These are phyloP conservation scores for Pleurostoma richardsiae DNA, from an alignment of 2,329 filamentous ascomycete species.

Conservation along the genomic window DNA sequence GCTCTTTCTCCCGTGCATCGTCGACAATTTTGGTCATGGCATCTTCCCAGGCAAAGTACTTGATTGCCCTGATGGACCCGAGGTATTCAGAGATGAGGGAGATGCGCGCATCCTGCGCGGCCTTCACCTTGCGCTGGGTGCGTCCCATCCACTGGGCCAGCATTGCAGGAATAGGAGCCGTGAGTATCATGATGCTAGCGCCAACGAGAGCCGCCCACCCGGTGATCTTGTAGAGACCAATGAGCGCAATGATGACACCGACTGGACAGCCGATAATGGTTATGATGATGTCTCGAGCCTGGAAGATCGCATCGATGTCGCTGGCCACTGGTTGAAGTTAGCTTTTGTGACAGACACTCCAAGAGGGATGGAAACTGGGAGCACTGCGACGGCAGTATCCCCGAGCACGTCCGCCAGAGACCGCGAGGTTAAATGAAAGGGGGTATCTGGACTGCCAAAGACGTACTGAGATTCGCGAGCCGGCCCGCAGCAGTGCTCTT, in stretches of 20 bases:
- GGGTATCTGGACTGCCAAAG: too few relatives aligned
- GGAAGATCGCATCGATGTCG: conserved; percentile 50
- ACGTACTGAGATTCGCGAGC: conserved; percentile 31
- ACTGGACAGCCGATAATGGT: conserved; percentile 38
- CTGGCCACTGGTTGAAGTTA: conserved; percentile 16
- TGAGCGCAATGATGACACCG: conserved; percentile 39
- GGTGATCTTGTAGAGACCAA: conserved; percentile 49
- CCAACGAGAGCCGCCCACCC: conserved; percentile 52
- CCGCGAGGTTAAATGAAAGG: too few relatives aligned
- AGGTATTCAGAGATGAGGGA: conserved; percentile 55
- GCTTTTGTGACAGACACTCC: too few relatives aligned
- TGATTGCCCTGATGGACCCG: conserved; percentile 51
- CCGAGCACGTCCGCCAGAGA: too few relatives aligned
- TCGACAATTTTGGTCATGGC: conserved; percentile 46
- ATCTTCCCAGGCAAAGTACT: conserved; percentile 57
- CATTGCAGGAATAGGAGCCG: conserved; percentile 44
- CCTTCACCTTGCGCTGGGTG: conserved; percentile 46
- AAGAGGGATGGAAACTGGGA: too few relatives aligned
- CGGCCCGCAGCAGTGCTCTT: conserved; percentile 14
- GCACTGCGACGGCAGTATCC: too few relatives aligned
- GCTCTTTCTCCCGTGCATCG: conserved; percentile 42
- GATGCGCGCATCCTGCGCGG: conserved; percentile 51
- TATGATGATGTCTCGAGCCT: conserved; percentile 45
- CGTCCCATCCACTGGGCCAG: conserved; percentile 44
- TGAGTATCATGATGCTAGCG: conserved; percentile 37